Percentiles rank a stretch among this genome's conserved stretches.
Conservation (phyloP, 805 yeast genomes). For the Metschnikowia chrysomelidarum region DNA sequence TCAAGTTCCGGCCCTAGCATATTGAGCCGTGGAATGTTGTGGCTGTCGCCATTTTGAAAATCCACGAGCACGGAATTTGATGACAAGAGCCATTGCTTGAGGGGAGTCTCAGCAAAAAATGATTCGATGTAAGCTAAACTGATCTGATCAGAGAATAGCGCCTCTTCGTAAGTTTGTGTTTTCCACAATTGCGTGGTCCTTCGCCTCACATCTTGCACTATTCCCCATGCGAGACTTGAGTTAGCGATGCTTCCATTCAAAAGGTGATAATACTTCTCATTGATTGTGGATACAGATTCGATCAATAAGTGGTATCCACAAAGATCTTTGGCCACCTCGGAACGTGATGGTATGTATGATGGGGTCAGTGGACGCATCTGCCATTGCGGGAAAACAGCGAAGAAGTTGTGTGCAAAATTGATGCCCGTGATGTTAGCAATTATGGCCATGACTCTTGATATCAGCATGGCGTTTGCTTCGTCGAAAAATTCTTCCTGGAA, state of each 20-base stretch:
- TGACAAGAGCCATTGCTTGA: conserved; percentile 34
- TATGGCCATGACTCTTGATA: conserved; percentile 23
- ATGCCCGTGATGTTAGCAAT: conserved; percentile 40
- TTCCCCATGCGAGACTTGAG: conserved; percentile 21
- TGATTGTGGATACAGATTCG: conserved; percentile 26
- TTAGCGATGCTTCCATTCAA: conserved; percentile 21
- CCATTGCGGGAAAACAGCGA: conserved; percentile 50
- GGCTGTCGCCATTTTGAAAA: conserved; percentile 6
- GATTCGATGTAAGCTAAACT: conserved; percentile 24
- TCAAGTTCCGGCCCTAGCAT: neutral
- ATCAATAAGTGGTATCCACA: conserved; percentile 31
- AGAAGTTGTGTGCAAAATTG: conserved; percentile 44
- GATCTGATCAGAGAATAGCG: conserved; percentile 8
- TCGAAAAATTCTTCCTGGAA: conserved; percentile 23
- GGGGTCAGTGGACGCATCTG: conserved; percentile 20
- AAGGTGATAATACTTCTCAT: conserved; percentile 26
- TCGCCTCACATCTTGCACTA: conserved; percentile 22
- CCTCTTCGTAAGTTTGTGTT: no score
- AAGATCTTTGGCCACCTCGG: conserved; percentile 26
- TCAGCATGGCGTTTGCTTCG: conserved; percentile 11
- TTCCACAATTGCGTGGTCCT: no score
- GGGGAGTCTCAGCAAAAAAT: conserved; percentile 26
- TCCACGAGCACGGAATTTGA: conserved; percentile 23
- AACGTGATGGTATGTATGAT: no score
- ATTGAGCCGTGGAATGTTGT: neutral